These are phyloP conservation scores for Tricladium varicosporioides DNA, from an alignment of 2,329 filamentous ascomycete species.

Conservation along the genomic window DNA sequence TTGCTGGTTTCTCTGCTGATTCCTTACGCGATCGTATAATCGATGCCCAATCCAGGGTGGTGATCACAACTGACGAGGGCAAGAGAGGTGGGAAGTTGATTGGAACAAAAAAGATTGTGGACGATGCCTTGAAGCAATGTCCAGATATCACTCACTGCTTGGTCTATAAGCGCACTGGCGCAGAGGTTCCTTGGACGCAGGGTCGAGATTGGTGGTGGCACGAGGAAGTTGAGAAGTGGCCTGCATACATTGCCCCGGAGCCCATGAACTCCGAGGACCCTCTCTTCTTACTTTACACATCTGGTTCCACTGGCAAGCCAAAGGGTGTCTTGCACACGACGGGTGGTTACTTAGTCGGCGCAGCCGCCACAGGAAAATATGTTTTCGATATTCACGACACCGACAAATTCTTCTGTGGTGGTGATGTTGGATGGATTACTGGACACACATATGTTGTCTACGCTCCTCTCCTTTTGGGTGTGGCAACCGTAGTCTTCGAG, in stretches of 20 bases:
- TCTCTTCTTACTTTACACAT: slow-evolving; percentile 96
- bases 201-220: slow-evolving; percentile 98
- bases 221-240: slow-evolving; percentile 97
- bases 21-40: slow-evolving; percentile 93
- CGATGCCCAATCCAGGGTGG: slow-evolving; percentile 85
- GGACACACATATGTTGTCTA: slow-evolving; percentile 99
- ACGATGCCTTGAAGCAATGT: slow-evolving; percentile 95
- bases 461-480: slow-evolving; percentile 86
- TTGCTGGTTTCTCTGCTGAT: slow-evolving; percentile 95
- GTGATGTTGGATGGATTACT: slow-evolving; percentile 98
- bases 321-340: slow-evolving; percentile 99
- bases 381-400: slow-evolving; percentile 96
- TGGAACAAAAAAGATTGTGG: slow-evolving; percentile 98
- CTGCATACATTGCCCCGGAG: slow-evolving; percentile 86
- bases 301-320: slow-evolving; percentile 95
- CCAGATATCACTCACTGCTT: slow-evolving; percentile 82
- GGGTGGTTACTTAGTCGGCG: slow-evolving; percentile 89
- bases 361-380: slow-evolving; percentile 93
- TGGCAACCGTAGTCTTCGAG: slow-evolving; percentile 95
- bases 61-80: slow-evolving; percentile 97
- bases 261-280: slow-evolving; percentile 91
- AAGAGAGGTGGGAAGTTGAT: slow-evolving; percentile 97
- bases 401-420: slow-evolving; percentile 95
- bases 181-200: slow-evolving; percentile 85
- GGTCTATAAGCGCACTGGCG: slow-evolving; percentile 92